A percentile compares a stretch with the other conserved stretches of the same genome.
These are phyloP conservation scores for Paxillus rubicundulus DNA, from an alignment of 768 basidiomycete species.

Conservation along the genomic window DNA sequence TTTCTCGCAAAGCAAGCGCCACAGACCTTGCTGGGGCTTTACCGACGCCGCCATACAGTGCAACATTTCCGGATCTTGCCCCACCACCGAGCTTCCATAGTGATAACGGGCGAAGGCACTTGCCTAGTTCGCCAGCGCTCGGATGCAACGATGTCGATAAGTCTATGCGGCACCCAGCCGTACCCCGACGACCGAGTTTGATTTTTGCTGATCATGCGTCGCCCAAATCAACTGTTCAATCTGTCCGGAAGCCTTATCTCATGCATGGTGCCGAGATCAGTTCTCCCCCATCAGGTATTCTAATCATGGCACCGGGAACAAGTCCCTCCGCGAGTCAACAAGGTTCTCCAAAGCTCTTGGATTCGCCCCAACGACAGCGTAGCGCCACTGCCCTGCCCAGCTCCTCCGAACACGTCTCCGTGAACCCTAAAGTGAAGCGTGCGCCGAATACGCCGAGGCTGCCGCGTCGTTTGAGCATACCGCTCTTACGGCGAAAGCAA, in stretches of 20 bases:
- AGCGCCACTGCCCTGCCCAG: constrained; percentile 20
- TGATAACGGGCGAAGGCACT: constrained; percentile 11
- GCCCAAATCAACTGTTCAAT: neutral
- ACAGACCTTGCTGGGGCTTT: constrained; percentile 20
- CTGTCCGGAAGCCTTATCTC: neutral
- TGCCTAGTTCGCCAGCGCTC: constrained; percentile 25
- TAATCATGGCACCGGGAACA: constrained; percentile 9
- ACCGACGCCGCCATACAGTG: constrained; percentile 17
- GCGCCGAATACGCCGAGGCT: constrained; percentile 22
- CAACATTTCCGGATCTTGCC: constrained; percentile 14
- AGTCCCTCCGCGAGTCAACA: constrained; percentile 7
- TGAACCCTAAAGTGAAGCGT: constrained; percentile 7
- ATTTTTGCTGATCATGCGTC: neutral
- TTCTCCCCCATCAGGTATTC: constrained; percentile 14
- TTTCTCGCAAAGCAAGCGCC: constrained; percentile 24
- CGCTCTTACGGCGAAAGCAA: constrained; percentile 29
- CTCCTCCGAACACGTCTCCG: constrained; percentile 1
- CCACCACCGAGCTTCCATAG: constrained; percentile 14
- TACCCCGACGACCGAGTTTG: constrained; percentile 16
- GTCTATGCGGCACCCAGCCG: neutral
- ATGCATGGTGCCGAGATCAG: constrained; percentile 8
- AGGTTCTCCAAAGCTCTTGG: neutral
- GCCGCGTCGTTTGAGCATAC: constrained; percentile 29
- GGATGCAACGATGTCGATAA: constrained; percentile 2
- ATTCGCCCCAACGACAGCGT: constrained; percentile 13